Evolutionary conservation across 1,139 yeast species (phyloP).

Genomic region (Saccharomyces hybrid): DNA sequence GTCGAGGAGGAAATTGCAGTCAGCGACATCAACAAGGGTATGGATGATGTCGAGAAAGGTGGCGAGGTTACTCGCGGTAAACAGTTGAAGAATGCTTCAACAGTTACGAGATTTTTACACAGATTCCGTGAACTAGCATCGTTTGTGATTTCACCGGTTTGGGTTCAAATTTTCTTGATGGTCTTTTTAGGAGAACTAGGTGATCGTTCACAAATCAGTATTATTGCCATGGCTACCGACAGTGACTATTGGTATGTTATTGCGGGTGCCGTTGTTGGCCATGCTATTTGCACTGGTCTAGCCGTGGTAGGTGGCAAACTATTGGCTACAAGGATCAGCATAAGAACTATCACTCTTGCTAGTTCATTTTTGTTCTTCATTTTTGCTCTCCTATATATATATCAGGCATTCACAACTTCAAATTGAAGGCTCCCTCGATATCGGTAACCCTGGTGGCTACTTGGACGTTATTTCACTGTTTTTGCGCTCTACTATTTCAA

Average conservation of each 20-base stretch:
- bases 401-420: slow-evolving; percentile 41
- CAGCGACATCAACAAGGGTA: slow-evolving; percentile 45
- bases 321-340: slow-evolving; percentile 79
- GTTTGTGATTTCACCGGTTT: slow-evolving; percentile 72
- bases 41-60: slow-evolving; percentile 56
- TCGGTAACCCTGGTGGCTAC: background rate
- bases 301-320: slow-evolving; percentile 95
- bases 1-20: slow-evolving; percentile 89
- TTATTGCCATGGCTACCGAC: slow-evolving; percentile 98
- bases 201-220: slow-evolving; percentile 95
- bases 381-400: slow-evolving; percentile 74
- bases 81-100: slow-evolving; percentile 5
- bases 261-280: slow-evolving; percentile 85
- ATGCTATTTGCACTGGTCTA: slow-evolving; percentile 77
- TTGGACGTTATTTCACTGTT: background rate
- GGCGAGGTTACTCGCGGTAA: slow-evolving; percentile 14
- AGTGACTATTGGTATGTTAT: slow-evolving; percentile 87
- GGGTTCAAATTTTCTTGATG: slow-evolving; percentile 95
- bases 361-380: slow-evolving; percentile 83
- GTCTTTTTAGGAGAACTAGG: slow-evolving; percentile 99
- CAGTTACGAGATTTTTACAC: slow-evolving; percentile 7
- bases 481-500: background rate
- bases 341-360: slow-evolving; percentile 86
- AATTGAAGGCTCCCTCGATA: background rate
- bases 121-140: slow-evolving; percentile 45